These are phyloP conservation scores for Cynara cardunculus DNA, from an alignment of 129 eudicot genomes.

Conservation along the genomic window DNA sequence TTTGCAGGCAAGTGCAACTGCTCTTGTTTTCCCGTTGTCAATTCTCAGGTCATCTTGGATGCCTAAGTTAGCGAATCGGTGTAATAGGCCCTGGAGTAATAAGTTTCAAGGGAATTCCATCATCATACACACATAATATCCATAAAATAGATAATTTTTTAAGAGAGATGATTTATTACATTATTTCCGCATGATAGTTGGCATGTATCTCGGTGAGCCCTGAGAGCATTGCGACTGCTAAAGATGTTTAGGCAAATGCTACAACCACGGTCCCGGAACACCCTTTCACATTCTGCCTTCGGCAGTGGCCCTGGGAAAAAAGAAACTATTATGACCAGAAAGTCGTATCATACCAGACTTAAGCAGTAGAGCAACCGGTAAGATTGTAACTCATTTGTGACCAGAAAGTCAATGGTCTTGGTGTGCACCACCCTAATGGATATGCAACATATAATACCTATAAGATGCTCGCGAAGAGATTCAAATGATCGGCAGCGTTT, in stretches of 20 bases:
- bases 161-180: constrained; percentile 37
- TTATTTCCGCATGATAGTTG: constrained; percentile 65
- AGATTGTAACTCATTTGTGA: background rate
- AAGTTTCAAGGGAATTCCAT: background rate
- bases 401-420: background rate
- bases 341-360: background rate
- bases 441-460: constrained; percentile 36
- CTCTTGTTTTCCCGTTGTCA: constrained; percentile 50
- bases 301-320: constrained; percentile 76
- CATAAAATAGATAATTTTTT: background rate
- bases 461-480: constrained; percentile 94
- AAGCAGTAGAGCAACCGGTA: background rate
- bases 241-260: constrained; percentile 64
- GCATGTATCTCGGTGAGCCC: constrained; percentile 70
- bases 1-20: constrained; percentile 88
- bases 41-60: constrained; percentile 67
- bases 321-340: constrained; percentile 2
- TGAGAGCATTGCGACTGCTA: constrained; percentile 69
- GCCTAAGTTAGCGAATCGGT: constrained; percentile 84
- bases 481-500: constrained; percentile 88
- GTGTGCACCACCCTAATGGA: background rate
- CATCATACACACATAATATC: background rate
- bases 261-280: constrained; percentile 85
- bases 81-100: constrained; percentile 42
- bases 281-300: constrained; percentile 88